Percentiles rank a stretch among this genome's conserved stretches.
phyloP scores from a whole-genome alignment of 225 moss, liverwort and hornwort genomes.

The Physcomitrellopsis africana region DNA sequence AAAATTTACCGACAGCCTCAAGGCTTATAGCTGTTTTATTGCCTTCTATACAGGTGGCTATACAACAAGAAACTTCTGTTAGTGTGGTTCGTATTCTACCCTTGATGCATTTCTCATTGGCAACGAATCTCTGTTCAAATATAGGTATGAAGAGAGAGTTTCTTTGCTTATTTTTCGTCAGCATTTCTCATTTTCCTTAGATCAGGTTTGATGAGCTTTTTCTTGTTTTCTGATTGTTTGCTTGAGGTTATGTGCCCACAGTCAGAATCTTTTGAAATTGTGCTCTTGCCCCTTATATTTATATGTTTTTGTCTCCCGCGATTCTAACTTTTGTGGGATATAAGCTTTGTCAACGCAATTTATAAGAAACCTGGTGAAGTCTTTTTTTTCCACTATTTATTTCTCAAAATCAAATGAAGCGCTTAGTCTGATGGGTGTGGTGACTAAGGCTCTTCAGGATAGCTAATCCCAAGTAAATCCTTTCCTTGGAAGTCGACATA shows the following conservation, averaged over 20 bases:
- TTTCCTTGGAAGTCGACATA: slow-evolving; percentile 6
- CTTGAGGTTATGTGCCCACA: neutral
- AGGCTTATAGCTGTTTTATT: slow-evolving; percentile 65
- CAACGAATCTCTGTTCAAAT: neutral
- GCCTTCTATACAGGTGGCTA: slow-evolving; percentile 74
- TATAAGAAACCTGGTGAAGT: neutral
- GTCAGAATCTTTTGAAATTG: slow-evolving; percentile 10
- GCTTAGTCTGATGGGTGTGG: slow-evolving; percentile 16
- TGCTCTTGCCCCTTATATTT: slow-evolving; percentile 5
- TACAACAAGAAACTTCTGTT: slow-evolving; percentile 79
- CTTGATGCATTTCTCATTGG: neutral
- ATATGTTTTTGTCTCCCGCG: neutral
- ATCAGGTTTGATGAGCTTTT: neutral
- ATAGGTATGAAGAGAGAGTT: slow-evolving; percentile 15
- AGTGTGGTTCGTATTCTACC: slow-evolving; percentile 73
- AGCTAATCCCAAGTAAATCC: neutral
- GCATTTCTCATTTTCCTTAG: neutral
- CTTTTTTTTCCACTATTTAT: slow-evolving; percentile 3
- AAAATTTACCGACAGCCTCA: slow-evolving; percentile 66
- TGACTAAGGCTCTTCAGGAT: slow-evolving; percentile 1
- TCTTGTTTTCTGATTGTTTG: neutral
- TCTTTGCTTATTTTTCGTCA: slow-evolving; percentile 10
- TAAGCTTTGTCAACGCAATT: slow-evolving; percentile 3
- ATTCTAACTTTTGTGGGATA: neutral
- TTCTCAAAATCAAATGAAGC: slow-evolving; percentile 7